Evolutionary conservation across 805 yeast genomes (phyloP), one percentile per base, ranked within the genome.

Genomic region (Starmerella etchellsii): DNA sequence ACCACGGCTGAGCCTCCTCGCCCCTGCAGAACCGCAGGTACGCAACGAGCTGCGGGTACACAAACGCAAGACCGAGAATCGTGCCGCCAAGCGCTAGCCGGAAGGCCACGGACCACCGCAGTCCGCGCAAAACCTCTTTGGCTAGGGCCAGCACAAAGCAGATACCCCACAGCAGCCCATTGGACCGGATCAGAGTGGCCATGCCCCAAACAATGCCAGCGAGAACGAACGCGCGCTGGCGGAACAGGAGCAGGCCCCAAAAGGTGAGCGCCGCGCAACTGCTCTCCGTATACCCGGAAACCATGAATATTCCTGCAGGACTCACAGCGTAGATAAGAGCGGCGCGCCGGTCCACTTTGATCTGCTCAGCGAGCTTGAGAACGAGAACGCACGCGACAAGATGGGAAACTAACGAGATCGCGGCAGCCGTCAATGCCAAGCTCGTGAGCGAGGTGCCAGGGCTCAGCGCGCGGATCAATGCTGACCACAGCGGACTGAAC

Each of bases 221-320:
- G 1, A 63, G 16, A 1, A 74, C 34, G 47, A 69, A 71, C 3
- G 53, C 42, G 2, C 67, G 54, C 2, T 48, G 6, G 15, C 25
- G 21, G 41, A 71, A 72, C 2, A 72, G 51, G 22, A 59, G 66
- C 30, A 84, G 51, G 1, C 81, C 88, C 1, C 58, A 6, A 33
- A 79, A 73, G 25, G 81, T 64, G 31, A 76, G 57, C 13, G 76
- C 59, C 20, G 82, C 77, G 29, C 84, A 76, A 15, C 71, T 50
- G 18, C 84, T 71, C 60, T 88, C 98, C 0, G 93, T 68, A 57
- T 87, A 88, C 2, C 81, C 74, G 1, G 76, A 70, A 0, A 79
- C 66, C 31, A 82, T 63, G 54, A 85, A 88, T 0, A 84, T 69
- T 1, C 94, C 94, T 1, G 83, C 85, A 2, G 94, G 84, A 16